These are phyloP conservation scores for Sarocladium kiliense DNA, from an alignment of 2,329 filamentous ascomycete genomes.

Conservation along the genomic window DNA sequence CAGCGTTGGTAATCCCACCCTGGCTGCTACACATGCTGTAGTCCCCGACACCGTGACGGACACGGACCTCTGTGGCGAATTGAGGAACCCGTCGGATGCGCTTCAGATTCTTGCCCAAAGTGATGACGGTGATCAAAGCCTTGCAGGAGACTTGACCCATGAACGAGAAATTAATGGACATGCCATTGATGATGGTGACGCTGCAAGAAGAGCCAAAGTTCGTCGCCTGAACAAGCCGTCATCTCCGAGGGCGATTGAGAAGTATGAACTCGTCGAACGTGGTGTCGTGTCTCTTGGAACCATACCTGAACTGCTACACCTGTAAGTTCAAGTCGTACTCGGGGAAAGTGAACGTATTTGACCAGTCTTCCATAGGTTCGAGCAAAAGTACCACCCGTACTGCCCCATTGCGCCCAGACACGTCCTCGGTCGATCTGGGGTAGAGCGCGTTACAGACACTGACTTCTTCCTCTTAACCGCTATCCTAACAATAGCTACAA, in stretches of 20 bases:
- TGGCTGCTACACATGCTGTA: background rate
- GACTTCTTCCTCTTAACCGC: slow-evolving; percentile 10
- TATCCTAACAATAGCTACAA: slow-evolving; percentile 8
- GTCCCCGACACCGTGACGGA: background rate
- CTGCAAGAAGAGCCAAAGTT: background rate
- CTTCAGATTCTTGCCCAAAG: slow-evolving; percentile 13
- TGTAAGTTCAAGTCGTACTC: background rate
- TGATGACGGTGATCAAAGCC: background rate
- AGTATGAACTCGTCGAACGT: slow-evolving; percentile 1
- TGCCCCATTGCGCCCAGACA: slow-evolving; percentile 10
- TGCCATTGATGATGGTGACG: background rate
- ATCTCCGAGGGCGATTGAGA: slow-evolving; percentile 3
- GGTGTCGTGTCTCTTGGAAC: slow-evolving; percentile 2
- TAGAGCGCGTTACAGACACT: slow-evolving; percentile 1
- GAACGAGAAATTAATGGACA: background rate
- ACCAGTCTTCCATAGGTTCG: background rate
- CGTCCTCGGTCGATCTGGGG: background rate
- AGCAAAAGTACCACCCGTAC: slow-evolving; percentile 10
- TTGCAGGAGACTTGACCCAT: background rate
- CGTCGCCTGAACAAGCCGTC: slow-evolving; percentile 3
- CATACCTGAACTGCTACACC: slow-evolving; percentile 4
- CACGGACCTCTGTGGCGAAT: slow-evolving; percentile 10
- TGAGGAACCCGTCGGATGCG: slow-evolving; percentile 14
- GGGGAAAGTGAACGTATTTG: background rate
- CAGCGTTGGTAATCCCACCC: background rate